Conservation (phyloP, 2,329 filamentous ascomycete genomes). For the Alternaria conjuncta region DNA sequence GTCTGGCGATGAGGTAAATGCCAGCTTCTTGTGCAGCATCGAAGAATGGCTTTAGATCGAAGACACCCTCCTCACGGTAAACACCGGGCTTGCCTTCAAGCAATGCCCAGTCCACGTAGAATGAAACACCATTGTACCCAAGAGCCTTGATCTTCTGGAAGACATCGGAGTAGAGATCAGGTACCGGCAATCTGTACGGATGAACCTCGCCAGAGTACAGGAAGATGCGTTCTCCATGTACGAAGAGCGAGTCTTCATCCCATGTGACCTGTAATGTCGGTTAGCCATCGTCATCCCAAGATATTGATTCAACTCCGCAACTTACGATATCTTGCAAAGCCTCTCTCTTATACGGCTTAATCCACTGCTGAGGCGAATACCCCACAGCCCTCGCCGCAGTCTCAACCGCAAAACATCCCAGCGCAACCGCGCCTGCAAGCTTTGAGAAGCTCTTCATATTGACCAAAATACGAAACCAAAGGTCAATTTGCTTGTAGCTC, state of each 20-base stretch:
- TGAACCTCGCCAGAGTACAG: slow-evolving; percentile 78
- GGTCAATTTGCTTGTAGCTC: neutral
- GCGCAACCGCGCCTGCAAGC: slow-evolving; percentile 32
- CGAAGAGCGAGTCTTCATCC: slow-evolving; percentile 74
- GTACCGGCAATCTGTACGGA: slow-evolving; percentile 69
- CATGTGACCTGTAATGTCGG: slow-evolving; percentile 62
- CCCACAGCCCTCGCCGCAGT: slow-evolving; percentile 57
- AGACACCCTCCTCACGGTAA: slow-evolving; percentile 74
- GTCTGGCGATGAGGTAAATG: slow-evolving; percentile 74
- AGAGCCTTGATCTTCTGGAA: slow-evolving; percentile 84
- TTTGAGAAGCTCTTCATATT: slow-evolving; percentile 27
- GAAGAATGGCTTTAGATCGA: slow-evolving; percentile 76
- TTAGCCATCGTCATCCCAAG: neutral
- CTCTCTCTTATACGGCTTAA: slow-evolving; percentile 58
- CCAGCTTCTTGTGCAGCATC: slow-evolving; percentile 75
- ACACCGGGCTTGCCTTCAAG: slow-evolving; percentile 74
- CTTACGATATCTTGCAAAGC: slow-evolving; percentile 63
- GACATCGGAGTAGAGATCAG: slow-evolving; percentile 70
- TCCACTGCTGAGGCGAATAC: slow-evolving; percentile 58
- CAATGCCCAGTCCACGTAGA: slow-evolving; percentile 81
- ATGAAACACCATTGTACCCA: slow-evolving; percentile 80
- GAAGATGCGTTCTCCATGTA: slow-evolving; percentile 72
- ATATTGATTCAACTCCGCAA: neutral
- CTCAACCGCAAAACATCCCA: slow-evolving; percentile 53
- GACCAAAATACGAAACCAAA: slow-evolving; percentile 6